These are phyloP conservation scores for Nothomitra cinnamomea DNA, from an alignment of 2,329 filamentous ascomycete species.

Conservation along the genomic window DNA sequence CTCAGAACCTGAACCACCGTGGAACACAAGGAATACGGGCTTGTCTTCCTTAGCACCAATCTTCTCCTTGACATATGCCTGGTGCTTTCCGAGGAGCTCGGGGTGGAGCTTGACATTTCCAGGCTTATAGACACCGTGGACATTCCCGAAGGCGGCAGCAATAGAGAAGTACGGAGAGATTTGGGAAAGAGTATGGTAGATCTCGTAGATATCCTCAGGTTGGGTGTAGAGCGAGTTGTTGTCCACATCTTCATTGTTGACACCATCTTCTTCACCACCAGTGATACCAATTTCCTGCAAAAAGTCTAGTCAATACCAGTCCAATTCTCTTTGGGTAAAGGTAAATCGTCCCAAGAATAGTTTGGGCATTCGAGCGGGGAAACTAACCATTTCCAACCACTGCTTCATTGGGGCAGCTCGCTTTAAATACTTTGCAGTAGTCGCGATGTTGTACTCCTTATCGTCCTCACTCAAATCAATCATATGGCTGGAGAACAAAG, in stretches of 20 bases:
- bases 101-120: slow-evolving; percentile 95
- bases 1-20: slow-evolving; percentile 83
- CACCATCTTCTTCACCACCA: slow-evolving; percentile 92
- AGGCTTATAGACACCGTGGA: slow-evolving; percentile 98
- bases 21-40: slow-evolving; percentile 98
- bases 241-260: slow-evolving; percentile 96
- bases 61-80: slow-evolving; percentile 75
- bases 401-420: slow-evolving; percentile 93
- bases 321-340: neutral
- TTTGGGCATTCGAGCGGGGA: neutral
- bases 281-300: slow-evolving; percentile 71
- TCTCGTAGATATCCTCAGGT: slow-evolving; percentile 85
- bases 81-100: slow-evolving; percentile 92
- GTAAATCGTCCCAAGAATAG: neutral
- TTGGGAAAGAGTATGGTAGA: slow-evolving; percentile 68
- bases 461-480: slow-evolving; percentile 91
- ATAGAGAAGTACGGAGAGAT: slow-evolving; percentile 97
- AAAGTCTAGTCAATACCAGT: slow-evolving; percentile 1
- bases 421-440: slow-evolving; percentile 85
- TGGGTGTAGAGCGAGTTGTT: slow-evolving; percentile 97
- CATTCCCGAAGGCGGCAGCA: slow-evolving; percentile 94
- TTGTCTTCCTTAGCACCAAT: slow-evolving; percentile 55
- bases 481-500: slow-evolving; percentile 96
- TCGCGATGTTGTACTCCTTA: slow-evolving; percentile 79
- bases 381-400: slow-evolving; percentile 87